These are phyloP conservation scores for Diaporthe vaccinii DNA, from an alignment of 2,329 filamentous ascomycete species.

Conservation along the genomic window DNA sequence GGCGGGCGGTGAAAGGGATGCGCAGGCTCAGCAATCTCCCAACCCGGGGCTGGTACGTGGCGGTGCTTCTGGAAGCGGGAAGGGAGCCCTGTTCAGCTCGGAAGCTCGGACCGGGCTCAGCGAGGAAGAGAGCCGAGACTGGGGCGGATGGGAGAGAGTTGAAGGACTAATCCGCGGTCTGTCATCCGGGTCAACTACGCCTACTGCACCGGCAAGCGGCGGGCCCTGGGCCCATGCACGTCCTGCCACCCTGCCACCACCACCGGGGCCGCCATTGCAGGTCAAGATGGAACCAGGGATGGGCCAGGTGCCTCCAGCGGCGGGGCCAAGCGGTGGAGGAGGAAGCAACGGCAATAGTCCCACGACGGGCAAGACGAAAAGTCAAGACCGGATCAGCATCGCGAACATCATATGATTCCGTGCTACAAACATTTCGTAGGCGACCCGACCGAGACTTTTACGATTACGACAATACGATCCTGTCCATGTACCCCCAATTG, in stretches of 20 bases:
- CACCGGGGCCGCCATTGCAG: constrained; percentile 41
- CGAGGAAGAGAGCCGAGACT: constrained; percentile 73
- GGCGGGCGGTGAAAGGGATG: constrained; percentile 71
- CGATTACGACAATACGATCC: not conserved
- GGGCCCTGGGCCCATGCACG: constrained; percentile 36
- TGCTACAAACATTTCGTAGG: not conserved
- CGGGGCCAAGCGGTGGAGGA: constrained; percentile 34
- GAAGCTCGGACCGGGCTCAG: constrained; percentile 66
- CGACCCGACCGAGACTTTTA: not conserved
- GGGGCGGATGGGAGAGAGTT: constrained; percentile 85
- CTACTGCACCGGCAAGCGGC: constrained; percentile 36
- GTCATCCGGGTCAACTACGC: constrained; percentile 50
- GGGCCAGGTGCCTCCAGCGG: constrained; percentile 14
- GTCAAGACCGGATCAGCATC: constrained; percentile 60
- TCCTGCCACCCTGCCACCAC: constrained; percentile 33
- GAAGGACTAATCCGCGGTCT: constrained; percentile 73
- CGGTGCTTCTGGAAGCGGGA: constrained; percentile 46
- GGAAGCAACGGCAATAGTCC: constrained; percentile 51
- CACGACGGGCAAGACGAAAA: constrained; percentile 52
- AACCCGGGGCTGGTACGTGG: constrained; percentile 36
- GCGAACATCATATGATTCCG: constrained; percentile 57
- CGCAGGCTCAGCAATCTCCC: constrained; percentile 51
- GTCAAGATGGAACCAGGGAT: constrained; percentile 50
- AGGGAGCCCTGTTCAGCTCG: constrained; percentile 57
- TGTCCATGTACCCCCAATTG: not conserved